Evolutionary conservation across 768 basidiomycete genomes (phyloP).

Genomic region (Gloeostereum incarnatum): DNA sequence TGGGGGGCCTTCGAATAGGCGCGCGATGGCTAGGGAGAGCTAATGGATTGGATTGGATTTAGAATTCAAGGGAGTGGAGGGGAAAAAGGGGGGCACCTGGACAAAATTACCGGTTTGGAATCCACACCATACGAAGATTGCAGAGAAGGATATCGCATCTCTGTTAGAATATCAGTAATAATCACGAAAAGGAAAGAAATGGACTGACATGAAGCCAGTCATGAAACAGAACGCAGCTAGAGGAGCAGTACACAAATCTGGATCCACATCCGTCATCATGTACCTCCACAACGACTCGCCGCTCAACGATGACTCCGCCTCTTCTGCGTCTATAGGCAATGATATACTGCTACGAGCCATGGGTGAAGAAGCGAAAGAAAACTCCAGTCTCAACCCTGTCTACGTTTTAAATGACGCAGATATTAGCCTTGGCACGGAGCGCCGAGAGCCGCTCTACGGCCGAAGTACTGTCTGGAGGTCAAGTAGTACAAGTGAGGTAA

Average conservation of each 20-base stretch:
- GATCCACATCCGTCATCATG: slow-evolving; percentile 29
- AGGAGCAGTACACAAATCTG: slow-evolving; percentile 22
- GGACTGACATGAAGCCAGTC: slow-evolving; percentile 38
- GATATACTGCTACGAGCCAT: no score
- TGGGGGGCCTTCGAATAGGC: slow-evolving; percentile 52
- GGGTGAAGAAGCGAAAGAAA: no score
- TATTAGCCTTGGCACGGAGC: no score
- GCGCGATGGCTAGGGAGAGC: slow-evolving; percentile 71
- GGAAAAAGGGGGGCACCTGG: slow-evolving; percentile 18
- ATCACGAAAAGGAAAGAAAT: background rate
- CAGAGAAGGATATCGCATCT: slow-evolving; percentile 37
- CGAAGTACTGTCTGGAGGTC: no score
- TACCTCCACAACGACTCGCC: no score
- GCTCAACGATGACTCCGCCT: no score
- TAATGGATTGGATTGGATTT: slow-evolving; percentile 17
- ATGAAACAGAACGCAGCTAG: slow-evolving; percentile 41
- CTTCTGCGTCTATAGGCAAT: no score
- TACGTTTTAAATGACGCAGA: no score
- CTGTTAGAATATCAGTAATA: slow-evolving; percentile 13
- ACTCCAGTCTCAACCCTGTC: no score
- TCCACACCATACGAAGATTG: slow-evolving; percentile 47
- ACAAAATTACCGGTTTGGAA: slow-evolving; percentile 44
- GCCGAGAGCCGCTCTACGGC: no score
- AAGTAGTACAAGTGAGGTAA: no score
- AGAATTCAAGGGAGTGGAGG: slow-evolving; percentile 8